Percentiles rank a stretch among this genome's conserved stretches.
Conservation (phyloP, 257 asterid genomes). For the Solanum dulcamara region DNA sequence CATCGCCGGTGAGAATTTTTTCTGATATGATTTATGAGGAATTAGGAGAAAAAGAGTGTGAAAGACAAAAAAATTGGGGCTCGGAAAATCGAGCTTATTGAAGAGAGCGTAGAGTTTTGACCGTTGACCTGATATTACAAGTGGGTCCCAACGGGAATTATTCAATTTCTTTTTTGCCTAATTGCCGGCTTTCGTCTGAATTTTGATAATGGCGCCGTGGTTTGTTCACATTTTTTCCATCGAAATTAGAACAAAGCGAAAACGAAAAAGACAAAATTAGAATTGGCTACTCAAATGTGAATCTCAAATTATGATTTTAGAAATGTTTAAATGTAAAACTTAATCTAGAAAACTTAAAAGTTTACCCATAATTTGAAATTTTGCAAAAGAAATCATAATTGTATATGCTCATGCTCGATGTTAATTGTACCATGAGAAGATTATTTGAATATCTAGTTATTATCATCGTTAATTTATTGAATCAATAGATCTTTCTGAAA, state of each 20-base stretch:
- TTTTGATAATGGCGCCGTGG: neutral
- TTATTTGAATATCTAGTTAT: too few relatives aligned
- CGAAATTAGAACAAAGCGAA: neutral
- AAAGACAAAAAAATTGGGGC: neutral
- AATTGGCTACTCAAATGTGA: too few relatives aligned
- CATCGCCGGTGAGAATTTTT: neutral
- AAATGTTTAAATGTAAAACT: too few relatives aligned
- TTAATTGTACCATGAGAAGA: too few relatives aligned
- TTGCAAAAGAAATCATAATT: too few relatives aligned
- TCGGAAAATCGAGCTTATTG: neutral
- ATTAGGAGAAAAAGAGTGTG: neutral
- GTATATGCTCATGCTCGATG: too few relatives aligned
- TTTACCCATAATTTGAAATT: too few relatives aligned
- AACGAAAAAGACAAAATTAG: neutral
- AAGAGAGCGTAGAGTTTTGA: slow-evolving; percentile 2
- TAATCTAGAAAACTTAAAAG: too few relatives aligned
- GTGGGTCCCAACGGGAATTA: neutral
- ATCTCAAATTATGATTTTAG: too few relatives aligned
- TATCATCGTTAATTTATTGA: too few relatives aligned
- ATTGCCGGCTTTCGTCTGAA: neutral
- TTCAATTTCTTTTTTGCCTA: neutral
- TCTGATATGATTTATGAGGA: neutral
- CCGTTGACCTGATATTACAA: slow-evolving; percentile 5
- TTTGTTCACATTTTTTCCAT: neutral
- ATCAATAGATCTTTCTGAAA: too few relatives aligned